Percentiles rank a stretch among this genome's conserved stretches.
Conservation (phyloP, 352 stramenopile genomes). For the Globisporangium perplexum region DNA sequence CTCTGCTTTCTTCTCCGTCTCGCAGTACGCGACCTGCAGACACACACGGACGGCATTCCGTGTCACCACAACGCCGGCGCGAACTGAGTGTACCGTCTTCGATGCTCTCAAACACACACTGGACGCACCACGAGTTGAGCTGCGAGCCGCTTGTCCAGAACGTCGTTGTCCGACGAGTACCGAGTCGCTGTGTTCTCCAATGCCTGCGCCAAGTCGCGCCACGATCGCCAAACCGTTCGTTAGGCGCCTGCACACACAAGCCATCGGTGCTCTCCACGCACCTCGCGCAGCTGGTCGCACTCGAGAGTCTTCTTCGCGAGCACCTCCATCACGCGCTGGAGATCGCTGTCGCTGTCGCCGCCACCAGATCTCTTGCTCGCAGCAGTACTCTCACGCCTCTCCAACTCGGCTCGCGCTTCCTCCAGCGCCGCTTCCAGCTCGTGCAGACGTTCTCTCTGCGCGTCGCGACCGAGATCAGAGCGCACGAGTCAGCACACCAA, state of each 20-base stretch:
- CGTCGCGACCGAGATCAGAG: neutral
- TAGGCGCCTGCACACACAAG: constrained; percentile 19
- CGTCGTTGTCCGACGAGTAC: constrained; percentile 48
- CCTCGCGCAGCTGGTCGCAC: constrained; percentile 68
- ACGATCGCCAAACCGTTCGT: too few species aligned
- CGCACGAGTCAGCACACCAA: neutral
- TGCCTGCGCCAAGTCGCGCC: constrained; percentile 31
- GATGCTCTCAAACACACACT: neutral
- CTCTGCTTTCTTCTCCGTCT: constrained; percentile 66
- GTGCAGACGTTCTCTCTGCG: constrained; percentile 36
- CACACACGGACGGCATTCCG: too few species aligned
- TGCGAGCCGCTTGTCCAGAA: constrained; percentile 65
- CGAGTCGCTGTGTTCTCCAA: constrained; percentile 52
- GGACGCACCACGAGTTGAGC: constrained; percentile 55
- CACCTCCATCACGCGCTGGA: constrained; percentile 44
- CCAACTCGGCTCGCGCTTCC: constrained; percentile 14
- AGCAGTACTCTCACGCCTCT: constrained; percentile 10
- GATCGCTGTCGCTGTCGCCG: constrained; percentile 26
- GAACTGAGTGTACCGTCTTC: too few species aligned
- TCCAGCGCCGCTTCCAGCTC: constrained; percentile 43
- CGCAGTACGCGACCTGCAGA: constrained; percentile 53
- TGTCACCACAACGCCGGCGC: neutral
- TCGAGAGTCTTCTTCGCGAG: constrained; percentile 59
- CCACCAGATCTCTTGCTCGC: neutral
- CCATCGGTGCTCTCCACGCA: constrained; percentile 4